These are phyloP conservation scores for Candida alai DNA, from an alignment of 805 yeast genomes.

Conservation along the genomic window DNA sequence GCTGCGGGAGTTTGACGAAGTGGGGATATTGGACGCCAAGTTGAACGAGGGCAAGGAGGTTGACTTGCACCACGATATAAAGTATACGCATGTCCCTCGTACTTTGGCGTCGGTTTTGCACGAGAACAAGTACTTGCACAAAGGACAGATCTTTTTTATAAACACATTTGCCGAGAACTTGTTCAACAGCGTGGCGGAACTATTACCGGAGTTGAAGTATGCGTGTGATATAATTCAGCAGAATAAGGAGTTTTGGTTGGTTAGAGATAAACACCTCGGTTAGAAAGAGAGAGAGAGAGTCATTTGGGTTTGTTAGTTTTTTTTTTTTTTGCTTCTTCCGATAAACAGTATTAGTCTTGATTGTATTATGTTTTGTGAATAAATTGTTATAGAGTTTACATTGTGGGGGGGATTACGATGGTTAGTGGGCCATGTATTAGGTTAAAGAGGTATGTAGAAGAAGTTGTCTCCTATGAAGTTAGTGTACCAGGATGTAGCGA, in stretches of 20 bases:
- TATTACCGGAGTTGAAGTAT: conserved; percentile 59
- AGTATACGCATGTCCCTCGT: conserved; percentile 36
- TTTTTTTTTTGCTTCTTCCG: too few relatives aligned
- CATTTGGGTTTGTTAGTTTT: too few relatives aligned
- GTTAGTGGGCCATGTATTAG: too few relatives aligned
- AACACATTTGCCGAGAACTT: conserved; percentile 75
- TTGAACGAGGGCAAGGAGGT: conserved; percentile 10
- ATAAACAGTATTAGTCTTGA: too few relatives aligned
- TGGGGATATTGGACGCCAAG: conserved; percentile 47
- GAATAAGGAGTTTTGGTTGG: conserved; percentile 57
- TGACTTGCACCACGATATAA: conserved; percentile 10
- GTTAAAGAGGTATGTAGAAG: too few relatives aligned
- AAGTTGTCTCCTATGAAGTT: too few relatives aligned
- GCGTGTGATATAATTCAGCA: conserved; percentile 49
- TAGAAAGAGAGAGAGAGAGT: too few relatives aligned
- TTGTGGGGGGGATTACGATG: too few relatives aligned
- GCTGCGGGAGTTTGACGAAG: conserved; percentile 71
- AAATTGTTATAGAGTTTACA: too few relatives aligned
- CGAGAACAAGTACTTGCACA: conserved; percentile 49
- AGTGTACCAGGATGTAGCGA: too few relatives aligned
- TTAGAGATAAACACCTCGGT: conserved; percentile 8
- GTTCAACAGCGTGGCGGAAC: conserved; percentile 58
- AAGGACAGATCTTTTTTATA: conserved; percentile 81
- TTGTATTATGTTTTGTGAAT: too few relatives aligned
- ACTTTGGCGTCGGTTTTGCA: conserved; percentile 42